A percentile compares a stretch with the other conserved stretches of the same genome.
Conservation (phyloP, 495 filamentous ascomycete species). For the Amniculicola lignicola region DNA sequence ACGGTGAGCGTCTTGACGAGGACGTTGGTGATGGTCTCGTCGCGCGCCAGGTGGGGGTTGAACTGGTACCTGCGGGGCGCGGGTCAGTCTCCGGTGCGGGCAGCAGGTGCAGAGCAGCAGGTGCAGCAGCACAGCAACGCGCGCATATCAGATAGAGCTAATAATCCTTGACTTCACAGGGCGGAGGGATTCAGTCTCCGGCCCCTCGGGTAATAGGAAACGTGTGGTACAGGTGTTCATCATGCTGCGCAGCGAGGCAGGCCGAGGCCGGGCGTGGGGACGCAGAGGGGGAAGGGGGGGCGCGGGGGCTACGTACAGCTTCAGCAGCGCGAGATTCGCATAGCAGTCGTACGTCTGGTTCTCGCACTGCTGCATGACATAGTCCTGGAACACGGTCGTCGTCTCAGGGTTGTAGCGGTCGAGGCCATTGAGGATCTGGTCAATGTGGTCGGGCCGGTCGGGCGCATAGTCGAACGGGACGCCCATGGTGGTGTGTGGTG, state of each 20-base stretch:
- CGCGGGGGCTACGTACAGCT: conserved; percentile 87
- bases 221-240: conserved; percentile 74
- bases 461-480: conserved; percentile 51
- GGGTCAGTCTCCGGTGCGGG: not conserved
- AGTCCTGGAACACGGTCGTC: conserved; percentile 88
- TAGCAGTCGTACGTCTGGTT: conserved; percentile 90
- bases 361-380: conserved; percentile 93
- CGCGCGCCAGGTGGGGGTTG: conserved; percentile 95
- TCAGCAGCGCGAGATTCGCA: conserved; percentile 91
- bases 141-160: conserved; percentile 63
- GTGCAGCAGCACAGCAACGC: not conserved
- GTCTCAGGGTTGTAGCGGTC: conserved; percentile 99
- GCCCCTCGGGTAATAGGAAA: conserved; percentile 97
- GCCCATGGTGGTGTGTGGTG: conserved; percentile 43
- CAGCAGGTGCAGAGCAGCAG: not conserved
- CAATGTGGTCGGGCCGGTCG: conserved; percentile 83
- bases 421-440: conserved; percentile 86
- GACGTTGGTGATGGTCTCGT: conserved; percentile 97
- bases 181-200: conserved; percentile 49
- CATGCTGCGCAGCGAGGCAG: conserved; percentile 39
- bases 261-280: conserved; percentile 9
- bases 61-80: conserved; percentile 81
- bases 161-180: conserved; percentile 54
- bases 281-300: too few species aligned
- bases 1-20: conserved; percentile 96